Evolutionary conservation across 495 filamentous ascomycete species (phyloP), one percentile per base, ranked within the genome.

Genomic region (Cudoniella acicularis): DNA sequence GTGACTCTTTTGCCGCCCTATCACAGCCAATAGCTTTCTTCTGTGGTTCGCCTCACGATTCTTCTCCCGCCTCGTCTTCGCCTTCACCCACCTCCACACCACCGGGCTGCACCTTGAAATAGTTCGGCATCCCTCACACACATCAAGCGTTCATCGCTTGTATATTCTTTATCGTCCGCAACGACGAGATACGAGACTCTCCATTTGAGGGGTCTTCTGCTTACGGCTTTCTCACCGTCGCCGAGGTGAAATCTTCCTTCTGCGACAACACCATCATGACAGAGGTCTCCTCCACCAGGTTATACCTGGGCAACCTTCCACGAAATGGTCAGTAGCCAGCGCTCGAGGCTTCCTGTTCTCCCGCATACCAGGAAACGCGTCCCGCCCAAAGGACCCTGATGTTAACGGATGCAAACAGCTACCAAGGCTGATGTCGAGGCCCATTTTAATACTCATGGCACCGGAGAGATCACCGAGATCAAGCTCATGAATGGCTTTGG

Each of bases 401-500:
- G 47, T 55, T 67, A 36, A 67, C 36, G 10, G 23, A 23, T 22
- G 17, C 4, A 21, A 10, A 47, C 76, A 97, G 92, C 90, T 67
- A 96, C 92, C 71, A 98, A 98, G 77, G 85, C 87, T 72, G 95
- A 98, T 69, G 88, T 98, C 69, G 93, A 97, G 75, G 85, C 88
- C 64, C 94, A 98, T 74, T 98, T 98, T 76, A 87, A 87, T 67
- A 90, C 84, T 67, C 90, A 96, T 84, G 94, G 93, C 61, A 91
- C 91, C 64, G 94, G 94, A 63, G 92, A 96, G 72, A 97, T 98
- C 66, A 93, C 87, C 57, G 94, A 98, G 77, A 92, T 98, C 80
- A 98, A 98, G 80, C 86, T 98, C 62, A 98, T 98, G 95, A 96
- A 95, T 72, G 94, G 94, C 63, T 98, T 98, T 70, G 94, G 94